Evolutionary conservation across 345 rosid genomes (phyloP).

Genomic region (Camelina sativa): DNA sequence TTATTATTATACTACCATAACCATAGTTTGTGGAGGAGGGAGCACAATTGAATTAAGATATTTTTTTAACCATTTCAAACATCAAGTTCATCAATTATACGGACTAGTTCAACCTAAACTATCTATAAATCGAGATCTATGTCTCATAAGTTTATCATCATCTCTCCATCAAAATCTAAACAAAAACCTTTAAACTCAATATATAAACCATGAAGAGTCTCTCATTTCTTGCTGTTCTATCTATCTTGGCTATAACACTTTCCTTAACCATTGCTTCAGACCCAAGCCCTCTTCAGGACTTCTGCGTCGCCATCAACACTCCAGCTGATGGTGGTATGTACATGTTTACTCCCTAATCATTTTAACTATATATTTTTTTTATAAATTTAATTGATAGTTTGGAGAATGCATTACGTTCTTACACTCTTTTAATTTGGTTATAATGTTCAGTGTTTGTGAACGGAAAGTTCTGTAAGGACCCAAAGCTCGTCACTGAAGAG

Average conservation of each 20-base stretch:
- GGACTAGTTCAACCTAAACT: background rate
- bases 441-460: slow-evolving; percentile 20
- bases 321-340: slow-evolving; percentile 10
- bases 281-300: slow-evolving; percentile 35
- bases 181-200: background rate
- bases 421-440: background rate
- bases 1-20: too few species aligned
- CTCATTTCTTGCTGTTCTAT: background rate
- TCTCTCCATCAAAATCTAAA: background rate
- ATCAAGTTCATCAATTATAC: background rate
- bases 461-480: slow-evolving; percentile 25
- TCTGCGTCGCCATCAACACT: slow-evolving; percentile 6
- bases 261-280: slow-evolving; percentile 24
- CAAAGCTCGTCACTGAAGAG: background rate
- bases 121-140: slow-evolving; percentile 21
- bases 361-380: background rate
- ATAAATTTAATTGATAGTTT: background rate
- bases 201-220: slow-evolving; percentile 15
- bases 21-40: background rate
- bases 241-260: slow-evolving; percentile 20
- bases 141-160: background rate
- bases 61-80: background rate
- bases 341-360: background rate
- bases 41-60: background rate
- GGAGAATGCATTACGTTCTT: background rate